phyloP scores from a whole-genome alignment of 192 early-diverging fungal genomes.

The Ambispora gerdemannii region DNA sequence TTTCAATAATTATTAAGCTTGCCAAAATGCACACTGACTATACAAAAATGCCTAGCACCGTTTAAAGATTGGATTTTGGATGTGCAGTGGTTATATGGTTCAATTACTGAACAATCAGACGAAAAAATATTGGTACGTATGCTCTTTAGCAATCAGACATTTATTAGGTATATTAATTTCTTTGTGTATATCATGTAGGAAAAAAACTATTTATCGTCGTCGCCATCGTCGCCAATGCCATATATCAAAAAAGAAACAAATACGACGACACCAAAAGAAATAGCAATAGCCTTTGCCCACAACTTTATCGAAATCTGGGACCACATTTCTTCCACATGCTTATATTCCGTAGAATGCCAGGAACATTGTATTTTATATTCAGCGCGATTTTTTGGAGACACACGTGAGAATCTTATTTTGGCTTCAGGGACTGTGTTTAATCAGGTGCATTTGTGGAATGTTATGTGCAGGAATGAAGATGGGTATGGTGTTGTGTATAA shows the following conservation, averaged over 20 bases:
- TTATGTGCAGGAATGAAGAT: conserved; percentile 34
- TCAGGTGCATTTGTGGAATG: conserved; percentile 72
- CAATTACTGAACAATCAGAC: conserved; percentile 9
- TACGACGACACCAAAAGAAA: no score
- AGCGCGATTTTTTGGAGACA: conserved; percentile 65
- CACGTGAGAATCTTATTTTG: conserved; percentile 46
- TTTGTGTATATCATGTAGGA: no score
- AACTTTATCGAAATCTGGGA: conserved; percentile 67
- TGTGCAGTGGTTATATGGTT: conserved; percentile 59
- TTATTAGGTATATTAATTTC: no score
- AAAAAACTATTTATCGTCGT: no score
- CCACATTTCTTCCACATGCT: conserved; percentile 26
- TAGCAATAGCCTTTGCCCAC: conserved; percentile 65
- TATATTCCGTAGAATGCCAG: conserved; percentile 54
- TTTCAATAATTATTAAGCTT: not conserved
- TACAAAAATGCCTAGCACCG: conserved; percentile 38
- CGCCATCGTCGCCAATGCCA: no score
- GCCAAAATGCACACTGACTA: conserved; percentile 24
- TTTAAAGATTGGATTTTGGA: conserved; percentile 79
- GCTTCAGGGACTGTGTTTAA: conserved; percentile 85
- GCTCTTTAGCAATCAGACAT: no score
- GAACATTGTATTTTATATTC: conserved; percentile 74
- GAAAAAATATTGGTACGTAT: not conserved
- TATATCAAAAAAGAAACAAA: no score
- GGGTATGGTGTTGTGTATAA: conserved; percentile 45